Percentiles rank a stretch among this genome's conserved stretches.
phyloP scores from a whole-genome alignment of 768 basidiomycete genomes.

The Coprinellus micaceus region DNA sequence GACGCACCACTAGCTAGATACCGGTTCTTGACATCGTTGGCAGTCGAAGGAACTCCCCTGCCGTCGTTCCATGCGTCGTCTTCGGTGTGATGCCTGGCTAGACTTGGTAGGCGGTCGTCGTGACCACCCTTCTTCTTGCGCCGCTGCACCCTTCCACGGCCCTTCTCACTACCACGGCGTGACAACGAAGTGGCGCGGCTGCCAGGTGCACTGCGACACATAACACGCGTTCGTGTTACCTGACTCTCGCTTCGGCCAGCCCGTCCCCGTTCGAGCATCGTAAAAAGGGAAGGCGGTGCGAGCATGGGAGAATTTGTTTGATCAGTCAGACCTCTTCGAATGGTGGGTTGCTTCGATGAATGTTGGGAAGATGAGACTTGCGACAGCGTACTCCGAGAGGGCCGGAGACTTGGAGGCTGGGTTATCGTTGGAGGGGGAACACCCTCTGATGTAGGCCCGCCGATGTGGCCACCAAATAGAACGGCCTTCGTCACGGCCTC shows the following conservation, averaged over 20 bases:
- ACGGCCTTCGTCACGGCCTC: constrained; percentile 67
- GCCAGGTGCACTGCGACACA: constrained; percentile 68
- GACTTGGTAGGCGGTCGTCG: constrained; percentile 48
- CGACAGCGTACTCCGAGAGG: constrained; percentile 39
- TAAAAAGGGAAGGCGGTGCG: constrained; percentile 36
- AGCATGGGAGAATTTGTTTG: constrained; percentile 29
- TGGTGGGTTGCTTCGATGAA: constrained; percentile 20
- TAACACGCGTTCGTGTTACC: constrained; percentile 53
- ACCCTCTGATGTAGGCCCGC: constrained; percentile 31
- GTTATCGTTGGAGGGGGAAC: neutral
- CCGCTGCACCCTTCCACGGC: constrained; percentile 22
- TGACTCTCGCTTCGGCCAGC: constrained; percentile 33
- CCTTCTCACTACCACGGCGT: constrained; percentile 21
- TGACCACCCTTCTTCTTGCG: constrained; percentile 13
- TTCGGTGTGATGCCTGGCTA: constrained; percentile 59
- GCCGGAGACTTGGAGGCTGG: constrained; percentile 12
- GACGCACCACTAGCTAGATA: constrained; percentile 26
- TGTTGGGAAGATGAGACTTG: too few species aligned
- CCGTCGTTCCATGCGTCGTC: constrained; percentile 50
- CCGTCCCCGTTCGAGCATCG: constrained; percentile 32
- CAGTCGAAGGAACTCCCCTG: constrained; percentile 14
- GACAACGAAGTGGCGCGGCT: constrained; percentile 54
- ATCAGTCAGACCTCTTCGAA: constrained; percentile 31
- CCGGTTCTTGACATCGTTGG: constrained; percentile 18
- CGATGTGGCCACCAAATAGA: constrained; percentile 48